Percentiles rank a stretch among this genome's conserved stretches.
Evolutionary conservation across 371 early-diverging fungal genomes (phyloP).

Genomic region (Encephalitozoon romaleae): DNA sequence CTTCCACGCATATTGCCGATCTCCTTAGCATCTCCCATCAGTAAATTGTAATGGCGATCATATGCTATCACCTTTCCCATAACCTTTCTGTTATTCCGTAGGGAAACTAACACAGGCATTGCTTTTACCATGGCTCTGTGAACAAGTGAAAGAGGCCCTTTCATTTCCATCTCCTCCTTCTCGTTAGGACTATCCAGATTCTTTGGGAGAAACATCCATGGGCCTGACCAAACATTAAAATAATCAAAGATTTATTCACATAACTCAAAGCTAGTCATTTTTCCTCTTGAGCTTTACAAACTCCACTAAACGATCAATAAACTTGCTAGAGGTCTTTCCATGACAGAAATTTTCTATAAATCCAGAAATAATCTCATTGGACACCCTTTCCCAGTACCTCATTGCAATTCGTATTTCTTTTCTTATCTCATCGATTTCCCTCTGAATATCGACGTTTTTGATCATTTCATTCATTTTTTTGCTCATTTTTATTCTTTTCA

Average conservation of each 20-base stretch:
- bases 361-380: slow-evolving; percentile 11
- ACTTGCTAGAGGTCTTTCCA: not conserved
- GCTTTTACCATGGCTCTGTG: not conserved
- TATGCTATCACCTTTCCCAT: slow-evolving; percentile 15
- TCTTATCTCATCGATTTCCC: slow-evolving; percentile 38
- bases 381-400: slow-evolving; percentile 43
- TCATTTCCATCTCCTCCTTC: slow-evolving; percentile 6
- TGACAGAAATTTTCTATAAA: slow-evolving; percentile 19
- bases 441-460: slow-evolving; percentile 11
- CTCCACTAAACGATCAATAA: not conserved
- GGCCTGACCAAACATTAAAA: not conserved
- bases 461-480: slow-evolving; percentile 36
- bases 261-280: not conserved
- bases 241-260: not conserved
- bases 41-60: slow-evolving; percentile 49
- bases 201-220: slow-evolving; percentile 2
- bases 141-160: slow-evolving; percentile 14
- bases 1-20: slow-evolving; percentile 5
- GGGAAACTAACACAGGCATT: slow-evolving; percentile 9
- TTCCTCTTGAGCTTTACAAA: not conserved
- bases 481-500: slow-evolving; percentile 40
- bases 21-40: slow-evolving; percentile 37
- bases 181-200: not conserved
- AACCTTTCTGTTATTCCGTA: slow-evolving; percentile 32
- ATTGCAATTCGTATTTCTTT: slow-evolving; percentile 21